These are phyloP conservation scores for Tylopilus felleus DNA, from an alignment of 768 basidiomycete genomes.

Conservation along the genomic window DNA sequence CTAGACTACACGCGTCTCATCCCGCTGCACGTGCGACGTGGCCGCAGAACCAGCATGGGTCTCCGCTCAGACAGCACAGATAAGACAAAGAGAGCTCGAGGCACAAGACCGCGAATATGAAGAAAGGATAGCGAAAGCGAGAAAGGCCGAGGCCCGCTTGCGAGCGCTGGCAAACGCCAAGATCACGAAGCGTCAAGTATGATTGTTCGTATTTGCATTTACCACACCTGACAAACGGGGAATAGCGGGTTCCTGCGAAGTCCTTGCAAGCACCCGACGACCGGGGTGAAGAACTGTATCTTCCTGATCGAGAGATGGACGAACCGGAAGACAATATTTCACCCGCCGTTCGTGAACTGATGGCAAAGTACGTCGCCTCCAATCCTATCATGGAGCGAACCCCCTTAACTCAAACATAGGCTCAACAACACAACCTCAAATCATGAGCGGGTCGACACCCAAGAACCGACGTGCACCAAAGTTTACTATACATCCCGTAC, in stretches of 20 bases:
- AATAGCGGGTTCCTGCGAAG: constrained; percentile 23
- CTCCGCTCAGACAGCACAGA: constrained; percentile 62
- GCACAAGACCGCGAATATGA: constrained; percentile 63
- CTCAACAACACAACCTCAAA: constrained; percentile 9
- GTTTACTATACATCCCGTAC: constrained; percentile 95
- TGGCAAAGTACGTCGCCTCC: constrained; percentile 59
- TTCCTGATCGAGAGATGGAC: constrained; percentile 53
- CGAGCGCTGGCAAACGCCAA: constrained; percentile 51
- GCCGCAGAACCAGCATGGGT: constrained; percentile 70
- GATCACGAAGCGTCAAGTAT: constrained; percentile 59
- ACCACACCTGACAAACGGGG: constrained; percentile 2
- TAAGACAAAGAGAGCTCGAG: constrained; percentile 64
- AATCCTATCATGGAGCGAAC: background rate
- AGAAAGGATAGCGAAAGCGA: constrained; percentile 53
- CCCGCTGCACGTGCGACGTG: background rate
- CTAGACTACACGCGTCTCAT: constrained; percentile 24
- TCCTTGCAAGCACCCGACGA: constrained; percentile 24
- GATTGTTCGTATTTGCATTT: constrained; percentile 13
- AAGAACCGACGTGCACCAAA: constrained; percentile 67
- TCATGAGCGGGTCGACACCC: constrained; percentile 14
- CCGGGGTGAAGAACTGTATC: constrained; percentile 63
- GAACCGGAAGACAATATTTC: constrained; percentile 58
- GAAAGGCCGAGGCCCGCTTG: constrained; percentile 59
- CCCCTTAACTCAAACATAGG: constrained; percentile 11
- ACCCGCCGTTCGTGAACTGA: constrained; percentile 72